Percentiles rank a stretch among this genome's conserved stretches.
Evolutionary conservation across 1,284 basidiomycete genomes (phyloP).

Genomic region (Malassezia slooffiae): DNA sequence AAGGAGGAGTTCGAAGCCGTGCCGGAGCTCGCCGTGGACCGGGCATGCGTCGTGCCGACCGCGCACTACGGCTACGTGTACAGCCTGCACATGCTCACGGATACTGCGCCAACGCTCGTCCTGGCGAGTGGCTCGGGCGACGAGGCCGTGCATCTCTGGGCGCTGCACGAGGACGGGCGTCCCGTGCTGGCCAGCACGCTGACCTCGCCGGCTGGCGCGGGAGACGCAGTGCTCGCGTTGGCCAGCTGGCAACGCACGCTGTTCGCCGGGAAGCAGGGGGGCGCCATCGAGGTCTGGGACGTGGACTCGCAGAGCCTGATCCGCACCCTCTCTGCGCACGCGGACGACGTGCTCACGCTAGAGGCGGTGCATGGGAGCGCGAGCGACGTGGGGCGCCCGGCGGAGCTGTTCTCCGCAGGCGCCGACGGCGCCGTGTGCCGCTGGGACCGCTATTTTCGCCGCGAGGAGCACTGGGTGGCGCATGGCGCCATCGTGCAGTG

Average conservation of each 20-base stretch:
- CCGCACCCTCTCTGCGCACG: slow-evolving; percentile 71
- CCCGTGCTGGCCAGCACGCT: slow-evolving; percentile 53
- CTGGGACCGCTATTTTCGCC: slow-evolving; percentile 28
- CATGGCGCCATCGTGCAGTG: slow-evolving; percentile 19
- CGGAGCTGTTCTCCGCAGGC: slow-evolving; percentile 20
- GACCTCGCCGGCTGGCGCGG: slow-evolving; percentile 40
- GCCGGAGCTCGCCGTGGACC: slow-evolving; percentile 4
- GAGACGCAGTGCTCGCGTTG: slow-evolving; percentile 62
- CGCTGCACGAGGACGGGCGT: slow-evolving; percentile 51
- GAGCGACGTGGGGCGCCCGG: no score
- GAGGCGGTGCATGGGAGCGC: slow-evolving; percentile 43
- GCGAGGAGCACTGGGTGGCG: slow-evolving; percentile 33
- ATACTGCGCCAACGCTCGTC: no score
- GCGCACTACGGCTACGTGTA: slow-evolving; percentile 93
- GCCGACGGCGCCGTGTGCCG: slow-evolving; percentile 31
- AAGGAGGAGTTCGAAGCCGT: no score
- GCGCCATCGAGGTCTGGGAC: slow-evolving; percentile 78
- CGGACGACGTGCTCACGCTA: slow-evolving; percentile 49
- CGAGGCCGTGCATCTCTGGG: slow-evolving; percentile 80
- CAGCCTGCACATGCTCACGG: slow-evolving; percentile 61
- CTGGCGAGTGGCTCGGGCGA: slow-evolving; percentile 56
- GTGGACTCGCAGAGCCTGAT: slow-evolving; percentile 76
- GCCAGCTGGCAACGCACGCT: slow-evolving; percentile 64
- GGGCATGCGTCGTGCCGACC: slow-evolving; percentile 50
- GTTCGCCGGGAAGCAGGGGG: slow-evolving; percentile 85